phyloP scores from a whole-genome alignment of 306 rosid species.

The Gastrolobium bilobum region DNA sequence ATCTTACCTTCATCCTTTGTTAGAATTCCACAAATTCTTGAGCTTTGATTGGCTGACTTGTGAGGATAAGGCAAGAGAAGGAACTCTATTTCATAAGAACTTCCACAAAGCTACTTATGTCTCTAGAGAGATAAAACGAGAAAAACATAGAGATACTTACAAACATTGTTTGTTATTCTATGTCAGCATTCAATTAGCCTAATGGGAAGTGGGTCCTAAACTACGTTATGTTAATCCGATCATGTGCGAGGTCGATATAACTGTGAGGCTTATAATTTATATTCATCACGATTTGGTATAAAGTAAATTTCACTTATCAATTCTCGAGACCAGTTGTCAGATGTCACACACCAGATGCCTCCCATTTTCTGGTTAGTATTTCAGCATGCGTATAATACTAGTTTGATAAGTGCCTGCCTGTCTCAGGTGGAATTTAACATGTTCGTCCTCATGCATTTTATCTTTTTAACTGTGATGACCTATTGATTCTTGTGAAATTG shows the following conservation, averaged over 20 bases:
- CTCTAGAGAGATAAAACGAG: constrained; percentile 49
- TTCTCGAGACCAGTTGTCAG: constrained; percentile 18
- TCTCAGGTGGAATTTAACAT: constrained; percentile 40
- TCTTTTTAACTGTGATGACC: constrained; percentile 43
- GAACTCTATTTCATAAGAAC: constrained; percentile 48
- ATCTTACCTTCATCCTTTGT: constrained; percentile 74
- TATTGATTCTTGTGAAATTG: constrained; percentile 37
- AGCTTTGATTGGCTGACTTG: constrained; percentile 49
- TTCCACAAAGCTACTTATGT: constrained; percentile 39
- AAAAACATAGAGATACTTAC: constrained; percentile 71
- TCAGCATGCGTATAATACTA: constrained; percentile 25
- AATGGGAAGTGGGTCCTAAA: constrained; percentile 59
- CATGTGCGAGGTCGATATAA: constrained; percentile 51
- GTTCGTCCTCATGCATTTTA: constrained; percentile 56
- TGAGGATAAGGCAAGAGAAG: constrained; percentile 41
- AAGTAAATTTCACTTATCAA: not conserved
- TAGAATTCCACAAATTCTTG: constrained; percentile 41
- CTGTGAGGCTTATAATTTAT: constrained; percentile 34
- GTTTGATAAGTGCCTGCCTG: not conserved
- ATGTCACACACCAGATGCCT: not conserved
- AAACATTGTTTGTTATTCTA: constrained; percentile 53
- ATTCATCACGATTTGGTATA: constrained; percentile 6
- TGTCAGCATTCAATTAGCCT: constrained; percentile 65
- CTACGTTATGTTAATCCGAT: constrained; percentile 39
- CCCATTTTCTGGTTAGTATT: constrained; percentile 30